Base-by-base conservation (phyloP, 169 alveolate species). In the Cryptosporidium canis region DNA sequence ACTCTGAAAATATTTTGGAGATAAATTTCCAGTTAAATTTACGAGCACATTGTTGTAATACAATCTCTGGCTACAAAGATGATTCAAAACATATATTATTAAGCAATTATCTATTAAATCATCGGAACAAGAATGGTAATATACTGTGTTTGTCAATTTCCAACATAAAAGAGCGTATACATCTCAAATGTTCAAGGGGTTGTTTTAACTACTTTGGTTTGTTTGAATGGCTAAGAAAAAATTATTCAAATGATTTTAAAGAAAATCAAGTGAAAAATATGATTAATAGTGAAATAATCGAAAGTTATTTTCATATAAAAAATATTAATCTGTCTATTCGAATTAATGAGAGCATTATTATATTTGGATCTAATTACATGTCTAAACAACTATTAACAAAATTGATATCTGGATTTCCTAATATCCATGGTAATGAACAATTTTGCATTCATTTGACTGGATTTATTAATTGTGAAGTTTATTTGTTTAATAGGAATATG, bases 321-420 rank as follows among this genome's bases (percentile, higher is more conserved):
- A 8, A 67, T 8, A 51, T 51, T 7, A 51, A 63, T 31, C 18
- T 63, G 31, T 63, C 70, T 11, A 35, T 63, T 24, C n/a, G 31
- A 63, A 66, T 77, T 3, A 14, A 43, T 14, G 39, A 77, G 43
- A 58, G 21, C 35, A 21, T 77, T 16, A 27, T 77, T 11, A 61
- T 77, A 31, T 39, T 61, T 56, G 87, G 87, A 58, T 27, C 85
- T 2, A 24, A n/a, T 58, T 16, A 56, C 27, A 35, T 27, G 29
- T 45, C 33, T 55, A 77, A 58, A 4, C 48, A 47, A 21, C 29
- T 61, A 39, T 37, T 77, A 27, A 58, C 64, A 3, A 77, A 77
- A 37, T 77, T 21, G 31, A 14, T 77, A 12, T 77, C 87, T 24
- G 71, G 71, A 56, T 77, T 58, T 58, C 51, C 72, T 41, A 77